Percentiles rank a stretch among this genome's conserved stretches.
Evolutionary conservation across 2,329 filamentous ascomycete genomes (phyloP).

Genomic region (Plectosphaerella plurivora): DNA sequence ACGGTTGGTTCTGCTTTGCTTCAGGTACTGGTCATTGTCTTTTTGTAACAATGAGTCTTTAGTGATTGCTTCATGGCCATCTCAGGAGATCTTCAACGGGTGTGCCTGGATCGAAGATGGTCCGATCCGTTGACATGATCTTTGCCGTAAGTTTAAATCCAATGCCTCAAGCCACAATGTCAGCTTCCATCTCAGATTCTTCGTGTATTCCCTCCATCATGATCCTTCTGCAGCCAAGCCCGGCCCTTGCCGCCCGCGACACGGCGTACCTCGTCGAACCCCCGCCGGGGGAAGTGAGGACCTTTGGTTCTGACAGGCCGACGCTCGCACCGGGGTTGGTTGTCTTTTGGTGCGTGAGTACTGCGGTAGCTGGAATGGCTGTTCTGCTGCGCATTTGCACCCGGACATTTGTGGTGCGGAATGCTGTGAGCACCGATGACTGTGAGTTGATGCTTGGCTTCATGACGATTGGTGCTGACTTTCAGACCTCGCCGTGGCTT

Average conservation of each 20-base stretch:
- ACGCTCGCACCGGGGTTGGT: slow-evolving; percentile 15
- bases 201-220: not conserved
- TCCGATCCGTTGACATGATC: too few relatives aligned
- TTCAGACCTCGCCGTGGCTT: not conserved
- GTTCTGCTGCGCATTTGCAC: slow-evolving; percentile 20
- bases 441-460: slow-evolving; percentile 13
- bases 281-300: slow-evolving; percentile 16
- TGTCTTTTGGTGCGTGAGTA: slow-evolving; percentile 16
- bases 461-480: not conserved
- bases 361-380: slow-evolving; percentile 14
- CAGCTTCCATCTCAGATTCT: too few relatives aligned
- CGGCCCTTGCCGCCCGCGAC: not conserved
- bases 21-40: too few relatives aligned
- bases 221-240: not conserved
- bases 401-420: slow-evolving; percentile 20
- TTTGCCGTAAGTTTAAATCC: too few relatives aligned
- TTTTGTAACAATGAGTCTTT: too few relatives aligned
- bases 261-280: not conserved
- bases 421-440: slow-evolving; percentile 20
- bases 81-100: too few relatives aligned
- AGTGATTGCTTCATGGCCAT: too few relatives aligned
- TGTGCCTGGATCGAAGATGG: too few relatives aligned
- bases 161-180: too few relatives aligned
- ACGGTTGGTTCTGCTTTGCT: too few relatives aligned
- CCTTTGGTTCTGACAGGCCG: slow-evolving; percentile 10